These are phyloP conservation scores for Lentinus tigrinus DNA, from an alignment of 768 basidiomycete genomes.

Conservation along the genomic window DNA sequence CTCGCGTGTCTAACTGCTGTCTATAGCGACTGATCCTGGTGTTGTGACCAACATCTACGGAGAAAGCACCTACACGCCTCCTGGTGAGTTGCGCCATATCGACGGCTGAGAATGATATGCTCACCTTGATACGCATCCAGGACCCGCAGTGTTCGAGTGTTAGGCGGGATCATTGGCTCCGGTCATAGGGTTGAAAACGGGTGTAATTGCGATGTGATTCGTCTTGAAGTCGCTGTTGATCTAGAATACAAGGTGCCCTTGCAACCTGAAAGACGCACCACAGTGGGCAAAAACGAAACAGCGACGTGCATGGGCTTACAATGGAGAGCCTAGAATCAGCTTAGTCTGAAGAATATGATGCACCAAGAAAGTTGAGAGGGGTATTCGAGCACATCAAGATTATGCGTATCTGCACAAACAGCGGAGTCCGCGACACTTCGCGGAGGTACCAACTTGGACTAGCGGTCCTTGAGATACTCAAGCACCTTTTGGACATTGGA, in stretches of 20 bases:
- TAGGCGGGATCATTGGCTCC: neutral
- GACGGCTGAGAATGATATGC: neutral
- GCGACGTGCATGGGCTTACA: too few relatives aligned
- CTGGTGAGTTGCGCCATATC: slow-evolving; percentile 14
- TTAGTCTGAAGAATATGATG: too few relatives aligned
- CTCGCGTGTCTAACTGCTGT: neutral
- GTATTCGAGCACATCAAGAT: too few relatives aligned
- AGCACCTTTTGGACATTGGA: neutral
- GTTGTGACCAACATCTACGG: slow-evolving; percentile 33
- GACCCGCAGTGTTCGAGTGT: slow-evolving; percentile 14
- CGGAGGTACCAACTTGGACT: neutral
- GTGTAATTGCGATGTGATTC: too few relatives aligned
- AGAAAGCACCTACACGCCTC: slow-evolving; percentile 26
- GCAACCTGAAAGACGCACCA: too few relatives aligned
- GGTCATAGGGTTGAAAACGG: too few relatives aligned
- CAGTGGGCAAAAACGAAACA: too few relatives aligned
- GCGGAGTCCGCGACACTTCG: neutral
- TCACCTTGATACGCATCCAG: neutral
- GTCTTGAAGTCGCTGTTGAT: too few relatives aligned
- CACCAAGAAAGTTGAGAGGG: too few relatives aligned
- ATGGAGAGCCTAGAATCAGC: too few relatives aligned
- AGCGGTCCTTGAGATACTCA: slow-evolving; percentile 7
- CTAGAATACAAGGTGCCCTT: too few relatives aligned
- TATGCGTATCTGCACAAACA: neutral
- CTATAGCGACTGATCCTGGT: slow-evolving; percentile 30